A percentile compares a stretch with the other conserved stretches of the same genome.
phyloP scores from a whole-genome alignment of 208 protist genomes.

The Acanthamoeba castellanii region DNA sequence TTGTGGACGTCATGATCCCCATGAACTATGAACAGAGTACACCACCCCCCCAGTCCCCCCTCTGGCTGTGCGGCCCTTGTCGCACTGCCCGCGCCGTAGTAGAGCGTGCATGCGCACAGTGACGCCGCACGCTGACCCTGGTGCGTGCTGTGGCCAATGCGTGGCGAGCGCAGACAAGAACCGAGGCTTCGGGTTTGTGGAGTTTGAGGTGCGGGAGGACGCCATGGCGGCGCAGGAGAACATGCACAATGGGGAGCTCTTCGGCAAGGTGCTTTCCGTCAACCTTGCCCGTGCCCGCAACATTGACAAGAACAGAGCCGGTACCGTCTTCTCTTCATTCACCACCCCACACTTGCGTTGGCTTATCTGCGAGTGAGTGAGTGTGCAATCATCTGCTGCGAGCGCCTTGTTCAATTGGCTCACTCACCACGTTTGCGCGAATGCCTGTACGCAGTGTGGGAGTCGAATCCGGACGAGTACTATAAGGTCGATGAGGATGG shows the following conservation, averaged over 20 bases:
- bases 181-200: constrained; percentile 91
- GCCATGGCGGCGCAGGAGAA: constrained; percentile 90
- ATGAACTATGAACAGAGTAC: constrained; percentile 85
- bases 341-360: not conserved
- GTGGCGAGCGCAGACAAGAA: constrained; percentile 79
- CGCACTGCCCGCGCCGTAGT: not conserved
- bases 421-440: not conserved
- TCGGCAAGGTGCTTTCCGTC: constrained; percentile 88
- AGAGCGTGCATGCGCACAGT: not conserved
- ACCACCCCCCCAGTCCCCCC: not conserved
- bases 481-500: constrained; percentile 24
- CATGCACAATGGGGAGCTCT: constrained; percentile 91
- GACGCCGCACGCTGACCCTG: not conserved
- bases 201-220: constrained; percentile 90
- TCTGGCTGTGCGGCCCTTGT: not conserved
- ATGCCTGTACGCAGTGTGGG: constrained; percentile 45
- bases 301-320: constrained; percentile 58
- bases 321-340: not conserved
- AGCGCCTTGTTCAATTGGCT: not conserved
- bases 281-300: constrained; percentile 74
- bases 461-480: constrained; percentile 66
- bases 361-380: no score
- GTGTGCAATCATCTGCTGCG: not conserved
- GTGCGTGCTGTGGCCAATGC: not conserved
- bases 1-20: constrained; percentile 87